Evolutionary conservation across 805 yeast genomes (phyloP).

Genomic region (Cyberlindnera sargentensis): DNA sequence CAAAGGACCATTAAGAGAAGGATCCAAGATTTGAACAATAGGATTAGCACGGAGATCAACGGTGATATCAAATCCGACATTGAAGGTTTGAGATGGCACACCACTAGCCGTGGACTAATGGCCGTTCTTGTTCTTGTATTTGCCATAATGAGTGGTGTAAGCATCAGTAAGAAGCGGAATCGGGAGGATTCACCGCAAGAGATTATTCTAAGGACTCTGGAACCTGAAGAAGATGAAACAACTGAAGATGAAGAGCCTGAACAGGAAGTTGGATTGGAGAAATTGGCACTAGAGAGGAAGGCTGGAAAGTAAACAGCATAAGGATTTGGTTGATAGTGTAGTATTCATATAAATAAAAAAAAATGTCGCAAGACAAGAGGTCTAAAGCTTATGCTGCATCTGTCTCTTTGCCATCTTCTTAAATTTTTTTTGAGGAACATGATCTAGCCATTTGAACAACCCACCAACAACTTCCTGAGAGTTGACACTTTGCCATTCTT

Average conservation of each 20-base stretch:
- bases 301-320: background rate
- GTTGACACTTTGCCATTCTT: constrained; percentile 41
- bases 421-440: constrained; percentile 69
- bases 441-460: constrained; percentile 59
- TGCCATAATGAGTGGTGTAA: constrained; percentile 49
- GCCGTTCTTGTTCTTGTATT: constrained; percentile 65
- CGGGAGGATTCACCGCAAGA: constrained; percentile 28
- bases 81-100: constrained; percentile 88
- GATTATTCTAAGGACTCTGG: constrained; percentile 27
- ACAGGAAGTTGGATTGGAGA: constrained; percentile 16
- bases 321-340: background rate
- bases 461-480: constrained; percentile 66
- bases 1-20: constrained; percentile 60
- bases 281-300: background rate
- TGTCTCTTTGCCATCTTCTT: constrained; percentile 43
- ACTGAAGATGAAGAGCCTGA: constrained; percentile 20
- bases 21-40: constrained; percentile 77
- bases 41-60: constrained; percentile 73
- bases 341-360: background rate
- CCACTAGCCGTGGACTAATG: constrained; percentile 80
- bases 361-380: background rate
- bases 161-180: constrained; percentile 28
- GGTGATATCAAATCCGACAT: constrained; percentile 81
- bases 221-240: constrained; percentile 26
- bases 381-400: constrained; percentile 49